Conservation (phyloP, 371 early-diverging fungal species). For the Zychaea mexicana region DNA sequence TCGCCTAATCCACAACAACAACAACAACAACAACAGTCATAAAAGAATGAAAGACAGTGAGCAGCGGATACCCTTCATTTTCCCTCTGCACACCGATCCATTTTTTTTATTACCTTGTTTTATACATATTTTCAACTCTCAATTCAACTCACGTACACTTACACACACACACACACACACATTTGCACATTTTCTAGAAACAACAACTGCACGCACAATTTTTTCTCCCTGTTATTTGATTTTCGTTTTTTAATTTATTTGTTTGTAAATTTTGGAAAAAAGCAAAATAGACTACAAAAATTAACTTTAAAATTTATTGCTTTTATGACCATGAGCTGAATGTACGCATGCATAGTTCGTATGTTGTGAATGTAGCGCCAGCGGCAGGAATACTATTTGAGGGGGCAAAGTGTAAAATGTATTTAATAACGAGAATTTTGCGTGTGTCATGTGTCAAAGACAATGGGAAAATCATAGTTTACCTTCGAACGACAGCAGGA, state of each 20-base stretch:
- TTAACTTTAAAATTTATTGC: conserved; percentile 19
- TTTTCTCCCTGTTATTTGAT: too few species aligned
- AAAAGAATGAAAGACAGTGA: neutral
- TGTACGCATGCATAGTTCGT: conserved; percentile 67
- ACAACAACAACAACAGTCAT: neutral
- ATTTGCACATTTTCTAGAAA: neutral
- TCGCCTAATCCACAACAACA: conserved; percentile 12
- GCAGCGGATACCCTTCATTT: neutral
- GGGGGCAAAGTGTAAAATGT: neutral
- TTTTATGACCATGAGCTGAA: conserved; percentile 21
- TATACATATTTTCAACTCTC: conserved; percentile 2
- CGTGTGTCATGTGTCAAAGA: too few species aligned
- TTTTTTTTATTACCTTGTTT: conserved; percentile 8
- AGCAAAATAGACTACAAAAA: neutral
- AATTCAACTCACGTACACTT: neutral
- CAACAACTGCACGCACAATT: neutral
- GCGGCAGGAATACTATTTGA: conserved; percentile 68
- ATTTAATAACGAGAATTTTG: conserved; percentile 4
- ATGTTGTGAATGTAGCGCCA: conserved; percentile 79
- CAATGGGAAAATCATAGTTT: neutral
- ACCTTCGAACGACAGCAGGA: conserved; percentile 55
- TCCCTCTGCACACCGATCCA: neutral
- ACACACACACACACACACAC: conserved; percentile 3
- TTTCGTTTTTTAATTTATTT: neutral
- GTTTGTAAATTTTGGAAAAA: neutral